Conservation (phyloP, 208 protist genomes). For the Leptomonas seymouri region DNA sequence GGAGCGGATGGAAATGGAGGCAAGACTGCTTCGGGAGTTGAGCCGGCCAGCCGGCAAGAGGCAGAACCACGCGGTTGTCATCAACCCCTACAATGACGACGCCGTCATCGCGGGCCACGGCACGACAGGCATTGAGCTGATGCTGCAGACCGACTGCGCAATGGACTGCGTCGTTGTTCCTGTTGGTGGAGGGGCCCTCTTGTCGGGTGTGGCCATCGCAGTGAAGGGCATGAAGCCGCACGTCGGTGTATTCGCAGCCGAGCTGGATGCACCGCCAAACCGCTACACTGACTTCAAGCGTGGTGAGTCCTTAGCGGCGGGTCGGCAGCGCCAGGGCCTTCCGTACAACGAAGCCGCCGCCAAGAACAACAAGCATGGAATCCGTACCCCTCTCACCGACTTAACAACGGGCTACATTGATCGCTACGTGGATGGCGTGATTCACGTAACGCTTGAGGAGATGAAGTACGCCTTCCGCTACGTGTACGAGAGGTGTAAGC, state of each 20-base stretch:
- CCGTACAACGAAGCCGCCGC: background rate
- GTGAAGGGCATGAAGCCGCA: conserved; percentile 90
- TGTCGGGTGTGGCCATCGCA: conserved; percentile 87
- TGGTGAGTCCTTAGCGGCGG: conserved; percentile 34
- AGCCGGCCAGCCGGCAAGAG: conserved; percentile 43
- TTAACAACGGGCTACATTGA: conserved; percentile 43
- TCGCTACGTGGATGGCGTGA: conserved; percentile 61
- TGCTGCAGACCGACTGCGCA: conserved; percentile 79
- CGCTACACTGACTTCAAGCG: conserved; percentile 46
- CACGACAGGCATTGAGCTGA: conserved; percentile 88
- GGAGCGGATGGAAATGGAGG: conserved; percentile 39
- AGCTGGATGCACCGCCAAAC: conserved; percentile 43
- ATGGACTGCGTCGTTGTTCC: conserved; percentile 90
- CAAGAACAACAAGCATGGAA: conserved; percentile 15
- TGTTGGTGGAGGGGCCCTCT: conserved; percentile 87
- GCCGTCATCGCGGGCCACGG: conserved; percentile 91
- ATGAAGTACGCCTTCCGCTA: conserved; percentile 72
- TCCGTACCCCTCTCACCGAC: conserved; percentile 25
- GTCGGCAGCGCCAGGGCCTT: background rate
- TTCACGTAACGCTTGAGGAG: conserved; percentile 56
- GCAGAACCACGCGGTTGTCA: conserved; percentile 66
- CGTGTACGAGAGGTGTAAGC: conserved; percentile 80
- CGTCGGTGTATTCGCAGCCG: conserved; percentile 88
- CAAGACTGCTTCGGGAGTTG: conserved; percentile 44
- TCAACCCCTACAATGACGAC: conserved; percentile 94